Conservation (phyloP, 2,329 filamentous ascomycete genomes). For the Monosporascus sp. region DNA sequence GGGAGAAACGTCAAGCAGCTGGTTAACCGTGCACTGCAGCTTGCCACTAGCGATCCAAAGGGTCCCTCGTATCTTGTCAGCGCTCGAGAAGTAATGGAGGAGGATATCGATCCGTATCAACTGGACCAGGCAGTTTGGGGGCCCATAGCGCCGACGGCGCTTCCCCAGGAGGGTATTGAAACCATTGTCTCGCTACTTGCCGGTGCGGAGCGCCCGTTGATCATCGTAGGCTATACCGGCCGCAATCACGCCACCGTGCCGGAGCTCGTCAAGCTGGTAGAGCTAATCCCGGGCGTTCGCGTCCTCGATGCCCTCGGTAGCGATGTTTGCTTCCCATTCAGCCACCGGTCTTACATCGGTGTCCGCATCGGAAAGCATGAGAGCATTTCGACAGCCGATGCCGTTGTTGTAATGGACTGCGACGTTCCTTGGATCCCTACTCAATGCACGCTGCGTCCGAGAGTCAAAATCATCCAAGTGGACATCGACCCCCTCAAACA, state of each 20-base stretch:
- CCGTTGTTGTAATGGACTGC: constrained; percentile 80
- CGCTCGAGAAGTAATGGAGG: constrained; percentile 78
- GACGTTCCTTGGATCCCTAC: constrained; percentile 95
- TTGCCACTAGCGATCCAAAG: constrained; percentile 69
- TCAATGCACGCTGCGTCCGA: constrained; percentile 49
- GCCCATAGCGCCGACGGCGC: constrained; percentile 60
- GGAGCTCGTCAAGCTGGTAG: constrained; percentile 58
- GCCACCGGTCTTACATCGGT: constrained; percentile 64
- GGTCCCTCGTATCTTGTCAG: constrained; percentile 78
- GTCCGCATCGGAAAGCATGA: constrained; percentile 70
- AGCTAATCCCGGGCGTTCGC: constrained; percentile 61
- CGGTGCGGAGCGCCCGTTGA: constrained; percentile 58
- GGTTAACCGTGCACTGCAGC: constrained; percentile 78
- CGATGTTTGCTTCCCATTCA: constrained; percentile 75
- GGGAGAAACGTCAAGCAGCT: constrained; percentile 85
- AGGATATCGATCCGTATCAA: constrained; percentile 69
- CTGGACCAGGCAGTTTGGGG: constrained; percentile 67
- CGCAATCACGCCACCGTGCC: constrained; percentile 64
- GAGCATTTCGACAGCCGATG: constrained; percentile 69
- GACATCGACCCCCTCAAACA: constrained; percentile 64
- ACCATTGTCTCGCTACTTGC: constrained; percentile 60
- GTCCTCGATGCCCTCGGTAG: constrained; percentile 73
- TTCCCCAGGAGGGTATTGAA: constrained; percentile 46
- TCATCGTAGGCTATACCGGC: constrained; percentile 68
- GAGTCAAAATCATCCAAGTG: constrained; percentile 56